These are phyloP conservation scores for Phylloporus scabripes DNA, from an alignment of 768 basidiomycete genomes.

Conservation along the genomic window DNA sequence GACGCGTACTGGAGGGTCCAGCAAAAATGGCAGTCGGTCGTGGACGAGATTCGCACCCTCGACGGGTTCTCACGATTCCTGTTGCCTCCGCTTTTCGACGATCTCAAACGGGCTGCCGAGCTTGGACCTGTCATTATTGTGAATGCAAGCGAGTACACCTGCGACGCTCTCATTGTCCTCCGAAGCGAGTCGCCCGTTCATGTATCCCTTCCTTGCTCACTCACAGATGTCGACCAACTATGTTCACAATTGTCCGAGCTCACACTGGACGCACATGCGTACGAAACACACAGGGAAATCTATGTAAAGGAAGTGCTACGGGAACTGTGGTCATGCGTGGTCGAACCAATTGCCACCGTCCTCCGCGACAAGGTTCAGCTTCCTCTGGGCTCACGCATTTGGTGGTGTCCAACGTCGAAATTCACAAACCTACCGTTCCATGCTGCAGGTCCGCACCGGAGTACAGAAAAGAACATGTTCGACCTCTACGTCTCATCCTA, in stretches of 20 bases:
- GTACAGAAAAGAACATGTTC: background rate
- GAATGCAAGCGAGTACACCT: background rate
- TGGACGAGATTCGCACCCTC: background rate
- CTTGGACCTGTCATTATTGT: background rate
- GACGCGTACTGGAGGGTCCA: background rate
- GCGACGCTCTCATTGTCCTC: background rate
- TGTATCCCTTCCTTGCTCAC: background rate
- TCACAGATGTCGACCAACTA: background rate
- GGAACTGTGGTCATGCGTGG: background rate
- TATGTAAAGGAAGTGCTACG: background rate
- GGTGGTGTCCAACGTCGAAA: slow-evolving; percentile 1
- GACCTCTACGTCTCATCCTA: background rate
- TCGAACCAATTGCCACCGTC: background rate
- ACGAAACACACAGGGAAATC: background rate
- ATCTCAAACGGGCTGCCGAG: background rate
- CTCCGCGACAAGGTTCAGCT: background rate
- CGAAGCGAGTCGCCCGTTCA: background rate
- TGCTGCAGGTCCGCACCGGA: background rate
- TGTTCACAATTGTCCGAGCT: background rate
- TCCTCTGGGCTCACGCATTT: background rate
- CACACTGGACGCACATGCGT: background rate
- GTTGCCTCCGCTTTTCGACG: background rate
- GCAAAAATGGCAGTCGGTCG: background rate
- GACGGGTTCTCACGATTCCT: background rate
- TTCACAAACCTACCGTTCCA: background rate